Base-by-base conservation (phyloP, 2,329 filamentous ascomycete species). In the Ophiostoma sp. region DNA sequence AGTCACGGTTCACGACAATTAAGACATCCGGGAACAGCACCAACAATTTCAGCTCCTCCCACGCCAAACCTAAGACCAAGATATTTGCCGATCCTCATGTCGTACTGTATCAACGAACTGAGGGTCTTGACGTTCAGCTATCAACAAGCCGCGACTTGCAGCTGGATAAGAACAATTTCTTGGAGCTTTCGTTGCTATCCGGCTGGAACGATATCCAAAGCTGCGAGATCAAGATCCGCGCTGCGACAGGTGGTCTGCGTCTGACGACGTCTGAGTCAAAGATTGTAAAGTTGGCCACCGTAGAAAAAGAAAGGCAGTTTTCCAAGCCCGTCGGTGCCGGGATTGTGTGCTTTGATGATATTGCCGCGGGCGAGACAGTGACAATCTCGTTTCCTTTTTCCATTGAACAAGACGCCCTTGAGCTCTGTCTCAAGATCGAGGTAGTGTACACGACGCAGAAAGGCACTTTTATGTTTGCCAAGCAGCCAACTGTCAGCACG, bases 311-410 rank as follows among this genome's bases (percentile, higher is more conserved):
- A n/a, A 35, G 80, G 27, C 81, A 54, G 17, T 71, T 74, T 27
- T 39, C 81, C 1, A 85, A 82, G 70, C 81, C 82, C 3, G 80
- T 84, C 0, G 86, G 88, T 70, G 80, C 83, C 3, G 86, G 87
- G 0, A 73, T 84, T 4, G 83, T 89, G 70, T 77, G 76, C 57
- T 84, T 89, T 68, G 80, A 80, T 0, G 73, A 80, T 0, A 78
- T 92, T 64, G 73, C 78, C 0, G 74, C 81, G 0, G 75, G 83
- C 2, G 81, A 82, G 0, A 79, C 76, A 0, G 79, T 90, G 27
- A 87, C 82, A 31, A 81, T 97, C 31, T 83, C 83, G 7, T 85
- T 94, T 66, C 94, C 94, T 0, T 99, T 96, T 75, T 94, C 90
- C 0, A 84, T 94, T 13, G 94, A 97, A 77, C 89, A 91, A 71